Evolutionary conservation across 2,329 filamentous ascomycete genomes (phyloP).

Genomic region (Cytospora paraplurivora): DNA sequence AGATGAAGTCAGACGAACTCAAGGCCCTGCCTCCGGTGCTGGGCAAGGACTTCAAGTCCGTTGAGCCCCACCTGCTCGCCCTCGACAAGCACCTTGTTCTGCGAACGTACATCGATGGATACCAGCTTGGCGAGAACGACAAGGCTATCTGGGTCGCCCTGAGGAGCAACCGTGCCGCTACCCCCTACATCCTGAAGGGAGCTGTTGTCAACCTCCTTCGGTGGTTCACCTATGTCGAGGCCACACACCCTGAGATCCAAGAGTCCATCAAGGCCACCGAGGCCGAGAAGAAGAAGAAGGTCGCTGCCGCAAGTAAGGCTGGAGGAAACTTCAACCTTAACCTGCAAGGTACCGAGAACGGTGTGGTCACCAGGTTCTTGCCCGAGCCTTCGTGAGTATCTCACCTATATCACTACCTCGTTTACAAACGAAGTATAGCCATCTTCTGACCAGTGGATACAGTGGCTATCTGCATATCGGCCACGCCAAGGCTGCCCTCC

Average conservation of each 20-base stretch:
- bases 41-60: constrained; percentile 75
- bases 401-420: neutral
- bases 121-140: constrained; percentile 75
- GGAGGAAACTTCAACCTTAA: constrained; percentile 89
- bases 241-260: constrained; percentile 75
- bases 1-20: constrained; percentile 61
- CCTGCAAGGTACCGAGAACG: constrained; percentile 80
- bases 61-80: constrained; percentile 72
- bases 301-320: constrained; percentile 69
- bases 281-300: constrained; percentile 69
- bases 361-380: constrained; percentile 88
- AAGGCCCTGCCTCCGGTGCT: constrained; percentile 53
- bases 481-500: constrained; percentile 88
- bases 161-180: constrained; percentile 80
- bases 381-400: constrained; percentile 81
- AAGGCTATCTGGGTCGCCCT: constrained; percentile 81
- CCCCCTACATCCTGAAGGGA: constrained; percentile 78
- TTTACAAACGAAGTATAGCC: neutral
- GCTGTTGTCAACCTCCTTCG: constrained; percentile 74
- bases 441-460: constrained; percentile 11
- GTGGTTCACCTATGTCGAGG: constrained; percentile 87
- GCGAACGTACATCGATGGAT: constrained; percentile 82
- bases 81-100: constrained; percentile 87
- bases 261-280: constrained; percentile 70
- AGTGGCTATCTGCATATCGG: constrained; percentile 91